Evolutionary conservation across 2,329 filamentous ascomycete species (phyloP).

Genomic region (Aplosporella prunicola): DNA sequence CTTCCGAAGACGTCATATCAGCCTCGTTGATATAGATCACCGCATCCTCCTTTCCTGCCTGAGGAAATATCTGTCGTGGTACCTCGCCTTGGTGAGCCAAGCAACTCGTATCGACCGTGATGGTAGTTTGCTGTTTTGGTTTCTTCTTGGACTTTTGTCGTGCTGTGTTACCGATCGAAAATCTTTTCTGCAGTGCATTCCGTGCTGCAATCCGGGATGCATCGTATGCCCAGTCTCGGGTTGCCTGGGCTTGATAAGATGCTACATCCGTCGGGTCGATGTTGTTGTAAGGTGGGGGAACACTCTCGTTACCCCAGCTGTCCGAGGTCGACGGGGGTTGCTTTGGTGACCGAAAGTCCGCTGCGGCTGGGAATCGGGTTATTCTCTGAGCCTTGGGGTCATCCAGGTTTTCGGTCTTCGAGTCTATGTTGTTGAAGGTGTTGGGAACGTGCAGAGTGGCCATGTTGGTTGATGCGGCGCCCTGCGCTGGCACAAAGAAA

Average conservation of each 20-base stretch:
- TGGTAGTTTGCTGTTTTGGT: constrained; percentile 48
- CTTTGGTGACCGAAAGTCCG: constrained; percentile 11
- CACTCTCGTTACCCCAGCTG: constrained; percentile 4
- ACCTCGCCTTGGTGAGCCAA: constrained; percentile 35
- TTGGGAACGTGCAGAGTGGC: constrained; percentile 11
- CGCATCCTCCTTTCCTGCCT: constrained; percentile 14
- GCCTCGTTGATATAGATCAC: not conserved
- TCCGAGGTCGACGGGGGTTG: constrained; percentile 3
- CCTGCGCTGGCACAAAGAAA: no score
- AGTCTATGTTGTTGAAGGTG: constrained; percentile 14
- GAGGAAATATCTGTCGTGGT: constrained; percentile 38
- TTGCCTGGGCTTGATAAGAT: constrained; percentile 1
- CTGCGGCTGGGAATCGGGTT: constrained; percentile 9
- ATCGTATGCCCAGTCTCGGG: constrained; percentile 18
- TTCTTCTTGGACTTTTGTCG: constrained; percentile 48
- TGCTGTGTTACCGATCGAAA: constrained; percentile 26
- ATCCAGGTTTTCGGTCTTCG: constrained; percentile 4
- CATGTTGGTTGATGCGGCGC: constrained; percentile 16
- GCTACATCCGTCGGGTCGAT: not conserved
- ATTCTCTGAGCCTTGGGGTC: constrained; percentile 12
- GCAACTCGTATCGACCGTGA: constrained; percentile 63
- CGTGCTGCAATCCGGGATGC: constrained; percentile 19
- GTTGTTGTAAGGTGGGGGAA: constrained; percentile 9
- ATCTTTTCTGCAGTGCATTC: constrained; percentile 24
- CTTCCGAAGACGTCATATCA: constrained; percentile 1